These are phyloP conservation scores for Casaregolazyma suthepensis DNA, from an alignment of 1,139 yeast genomes.

Conservation along the genomic window DNA sequence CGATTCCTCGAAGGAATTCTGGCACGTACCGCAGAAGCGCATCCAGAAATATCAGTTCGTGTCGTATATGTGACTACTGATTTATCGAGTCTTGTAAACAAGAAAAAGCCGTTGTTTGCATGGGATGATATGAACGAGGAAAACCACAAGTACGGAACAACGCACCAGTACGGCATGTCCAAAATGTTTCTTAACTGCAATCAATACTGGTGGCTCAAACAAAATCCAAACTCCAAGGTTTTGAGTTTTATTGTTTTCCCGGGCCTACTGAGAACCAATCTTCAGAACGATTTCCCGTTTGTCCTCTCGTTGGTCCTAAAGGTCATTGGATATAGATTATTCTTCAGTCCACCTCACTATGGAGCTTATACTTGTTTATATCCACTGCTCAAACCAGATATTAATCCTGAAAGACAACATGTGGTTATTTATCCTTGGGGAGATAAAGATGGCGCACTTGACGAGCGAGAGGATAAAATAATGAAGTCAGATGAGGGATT, in stretches of 20 bases:
- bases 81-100: constrained; percentile 22
- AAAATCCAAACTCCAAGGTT: constrained; percentile 29
- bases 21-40: constrained; percentile 29
- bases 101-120: constrained; percentile 33
- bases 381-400: constrained; percentile 1
- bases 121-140: constrained; percentile 33
- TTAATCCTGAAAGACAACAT: background rate
- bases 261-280: constrained; percentile 41
- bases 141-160: background rate
- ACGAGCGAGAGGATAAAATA: background rate
- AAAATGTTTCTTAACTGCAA: constrained; percentile 43
- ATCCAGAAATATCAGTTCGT: constrained; percentile 27
- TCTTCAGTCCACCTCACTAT: background rate
- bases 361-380: constrained; percentile 1
- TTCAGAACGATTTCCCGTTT: constrained; percentile 31
- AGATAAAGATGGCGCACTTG: background rate
- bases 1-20: constrained; percentile 41
- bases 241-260: constrained; percentile 39
- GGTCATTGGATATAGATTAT: background rate
- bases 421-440: constrained; percentile 4
- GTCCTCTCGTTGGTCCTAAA: background rate
- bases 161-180: constrained; percentile 39
- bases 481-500: background rate
- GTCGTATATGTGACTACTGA: constrained; percentile 41
- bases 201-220: constrained; percentile 39